Percentiles rank a stretch among this genome's conserved stretches.
phyloP scores from a whole-genome alignment of 129 eudicot genomes.

The Artemisia annua region DNA sequence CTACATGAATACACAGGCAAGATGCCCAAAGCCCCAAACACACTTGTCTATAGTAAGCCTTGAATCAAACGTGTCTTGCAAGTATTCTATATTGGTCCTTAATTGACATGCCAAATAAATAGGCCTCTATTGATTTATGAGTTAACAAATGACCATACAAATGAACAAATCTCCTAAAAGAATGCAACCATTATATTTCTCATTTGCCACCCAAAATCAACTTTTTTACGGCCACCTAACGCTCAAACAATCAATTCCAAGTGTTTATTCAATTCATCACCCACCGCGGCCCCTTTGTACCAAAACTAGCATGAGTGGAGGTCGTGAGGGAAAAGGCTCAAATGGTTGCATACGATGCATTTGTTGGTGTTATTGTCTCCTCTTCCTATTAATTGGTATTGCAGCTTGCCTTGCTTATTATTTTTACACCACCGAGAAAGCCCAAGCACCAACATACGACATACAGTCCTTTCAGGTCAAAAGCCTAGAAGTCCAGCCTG shows the following conservation, averaged over 20 bases:
- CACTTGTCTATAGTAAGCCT: too few species aligned
- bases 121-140: slow-evolving; percentile 11
- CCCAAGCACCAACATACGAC: slow-evolving; percentile 47
- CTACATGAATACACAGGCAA: too few species aligned
- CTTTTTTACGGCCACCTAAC: slow-evolving; percentile 13
- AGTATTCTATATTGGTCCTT: not conserved
- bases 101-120: not conserved
- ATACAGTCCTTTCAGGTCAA: slow-evolving; percentile 31
- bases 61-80: not conserved
- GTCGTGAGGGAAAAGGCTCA: slow-evolving; percentile 10
- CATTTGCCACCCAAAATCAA: slow-evolving; percentile 11
- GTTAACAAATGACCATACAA: slow-evolving; percentile 20
- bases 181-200: slow-evolving; percentile 12
- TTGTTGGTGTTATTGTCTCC: slow-evolving; percentile 51
- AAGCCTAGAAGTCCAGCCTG: slow-evolving; percentile 39
- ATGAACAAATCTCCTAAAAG: slow-evolving; percentile 31
- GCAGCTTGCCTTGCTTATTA: slow-evolving; percentile 22
- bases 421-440: slow-evolving; percentile 38
- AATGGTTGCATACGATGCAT: slow-evolving; percentile 44
- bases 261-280: not conserved
- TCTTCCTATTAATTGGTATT: slow-evolving; percentile 38
- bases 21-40: too few species aligned
- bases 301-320: slow-evolving; percentile 23
- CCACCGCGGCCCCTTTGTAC: slow-evolving; percentile 11
- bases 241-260: slow-evolving; percentile 13